Percentiles rank a stretch among this genome's conserved stretches.
phyloP scores from a whole-genome alignment of 2,329 filamentous ascomycete genomes.

The Colletotrichum sublineola region DNA sequence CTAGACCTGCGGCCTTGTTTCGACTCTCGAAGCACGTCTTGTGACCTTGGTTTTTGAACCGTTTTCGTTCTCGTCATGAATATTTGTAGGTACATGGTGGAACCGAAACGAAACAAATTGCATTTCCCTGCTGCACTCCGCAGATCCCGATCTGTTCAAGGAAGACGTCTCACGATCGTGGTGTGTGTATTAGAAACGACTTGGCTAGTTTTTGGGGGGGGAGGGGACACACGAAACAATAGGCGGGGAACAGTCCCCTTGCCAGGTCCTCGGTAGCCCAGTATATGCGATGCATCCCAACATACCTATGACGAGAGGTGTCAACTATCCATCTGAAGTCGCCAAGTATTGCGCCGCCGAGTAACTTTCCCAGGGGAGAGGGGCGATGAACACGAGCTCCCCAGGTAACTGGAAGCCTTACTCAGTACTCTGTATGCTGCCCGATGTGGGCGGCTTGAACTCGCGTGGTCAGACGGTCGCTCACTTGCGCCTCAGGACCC shows the following conservation, averaged over 20 bases:
- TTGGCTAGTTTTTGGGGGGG: conserved; percentile 6
- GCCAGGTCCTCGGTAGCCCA: not conserved
- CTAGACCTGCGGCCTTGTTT: conserved; percentile 17
- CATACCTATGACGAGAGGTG: conserved; percentile 17
- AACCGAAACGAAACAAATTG: conserved; percentile 23
- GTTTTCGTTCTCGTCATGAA: conserved; percentile 6
- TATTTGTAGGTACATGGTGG: not conserved
- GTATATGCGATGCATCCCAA: conserved; percentile 16
- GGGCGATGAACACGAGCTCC: not conserved
- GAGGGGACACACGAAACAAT: conserved; percentile 34
- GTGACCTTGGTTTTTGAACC: conserved; percentile 17
- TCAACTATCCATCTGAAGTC: conserved; percentile 15
- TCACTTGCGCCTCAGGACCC: conserved; percentile 19
- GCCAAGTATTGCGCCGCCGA: conserved; percentile 24
- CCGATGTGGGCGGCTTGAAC: not conserved
- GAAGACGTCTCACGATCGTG: conserved; percentile 22
- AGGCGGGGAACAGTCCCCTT: conserved; percentile 21
- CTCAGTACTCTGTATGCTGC: not conserved
- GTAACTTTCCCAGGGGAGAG: conserved; percentile 6
- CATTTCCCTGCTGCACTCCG: conserved; percentile 16
- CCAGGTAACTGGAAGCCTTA: not conserved
- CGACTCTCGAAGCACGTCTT: not conserved
- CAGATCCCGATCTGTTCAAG: conserved; percentile 30
- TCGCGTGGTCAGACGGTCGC: not conserved
- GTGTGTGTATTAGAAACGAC: conserved; percentile 18